Evolutionary conservation across 1,284 basidiomycete genomes (phyloP).

Genomic region (Fomitopsis betulina): DNA sequence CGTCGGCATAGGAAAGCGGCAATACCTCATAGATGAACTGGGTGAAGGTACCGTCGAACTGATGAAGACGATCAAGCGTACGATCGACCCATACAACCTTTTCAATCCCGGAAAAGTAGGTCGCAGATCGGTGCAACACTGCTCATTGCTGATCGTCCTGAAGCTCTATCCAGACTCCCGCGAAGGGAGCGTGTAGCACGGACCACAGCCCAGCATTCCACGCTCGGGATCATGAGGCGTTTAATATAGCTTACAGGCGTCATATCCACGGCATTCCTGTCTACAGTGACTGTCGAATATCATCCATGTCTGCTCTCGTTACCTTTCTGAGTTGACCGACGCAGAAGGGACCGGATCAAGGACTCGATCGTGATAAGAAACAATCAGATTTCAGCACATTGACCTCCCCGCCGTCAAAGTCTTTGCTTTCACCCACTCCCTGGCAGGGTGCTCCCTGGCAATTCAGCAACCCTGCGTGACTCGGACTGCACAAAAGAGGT

Average conservation of each 20-base stretch:
- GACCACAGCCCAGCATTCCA: neutral
- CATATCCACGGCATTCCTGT: neutral
- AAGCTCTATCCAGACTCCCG: constrained; percentile 7
- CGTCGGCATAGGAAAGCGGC: constrained; percentile 82
- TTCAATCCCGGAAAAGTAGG: constrained; percentile 85
- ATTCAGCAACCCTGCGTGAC: too few species aligned
- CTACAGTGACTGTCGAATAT: neutral
- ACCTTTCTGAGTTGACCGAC: too few species aligned
- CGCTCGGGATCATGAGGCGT: neutral
- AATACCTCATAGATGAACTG: constrained; percentile 72
- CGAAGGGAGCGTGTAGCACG: neutral
- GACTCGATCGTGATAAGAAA: too few species aligned
- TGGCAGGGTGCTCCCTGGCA: neutral
- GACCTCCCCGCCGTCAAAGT: too few species aligned
- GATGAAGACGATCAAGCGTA: constrained; percentile 80
- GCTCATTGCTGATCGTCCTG: neutral
- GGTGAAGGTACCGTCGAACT: constrained; percentile 79
- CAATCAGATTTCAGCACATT: too few species aligned
- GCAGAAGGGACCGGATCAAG: too few species aligned
- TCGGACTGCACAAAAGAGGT: too few species aligned
- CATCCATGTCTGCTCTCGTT: too few species aligned
- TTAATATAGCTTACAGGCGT: neutral
- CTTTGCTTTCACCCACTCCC: too few species aligned
- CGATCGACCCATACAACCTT: constrained; percentile 72
- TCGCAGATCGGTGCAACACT: neutral